Evolutionary conservation across 305 asterid genomes (phyloP).

Genomic region (Salvia sclarea): DNA sequence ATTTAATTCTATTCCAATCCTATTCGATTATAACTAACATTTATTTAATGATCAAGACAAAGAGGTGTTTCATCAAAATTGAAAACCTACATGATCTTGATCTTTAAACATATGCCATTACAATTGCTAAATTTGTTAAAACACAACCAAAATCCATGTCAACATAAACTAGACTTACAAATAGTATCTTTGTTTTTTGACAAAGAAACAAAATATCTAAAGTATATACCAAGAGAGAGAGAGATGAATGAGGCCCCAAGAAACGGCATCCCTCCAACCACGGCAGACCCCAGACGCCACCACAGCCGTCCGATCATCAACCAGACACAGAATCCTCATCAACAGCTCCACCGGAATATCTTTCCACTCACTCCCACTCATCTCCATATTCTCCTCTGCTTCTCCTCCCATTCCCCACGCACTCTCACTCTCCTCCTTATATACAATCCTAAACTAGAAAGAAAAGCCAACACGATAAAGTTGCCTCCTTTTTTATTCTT

Average conservation of each 20-base stretch:
- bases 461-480: conserved; percentile 28
- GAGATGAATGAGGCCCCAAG: conserved; percentile 66
- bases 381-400: conserved; percentile 50
- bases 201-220: not conserved
- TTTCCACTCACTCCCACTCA: conserved; percentile 80
- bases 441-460: conserved; percentile 25
- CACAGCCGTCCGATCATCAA: conserved; percentile 74
- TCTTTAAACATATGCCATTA: not conserved
- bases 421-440: conserved; percentile 7
- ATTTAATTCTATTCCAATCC: not conserved
- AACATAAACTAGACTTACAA: not conserved
- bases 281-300: conserved; percentile 80
- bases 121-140: not conserved
- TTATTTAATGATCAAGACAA: not conserved
- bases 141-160: conserved; percentile 3
- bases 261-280: conserved; percentile 83
- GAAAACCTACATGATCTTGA: not conserved
- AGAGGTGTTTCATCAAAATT: not conserved
- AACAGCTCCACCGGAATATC: conserved; percentile 83
- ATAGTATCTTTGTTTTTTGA: no score
- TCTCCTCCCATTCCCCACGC: conserved; percentile 38
- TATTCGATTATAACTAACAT: not conserved
- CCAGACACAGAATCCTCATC: conserved; percentile 60
- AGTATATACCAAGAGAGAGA: conserved; percentile 71
- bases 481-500: conserved; percentile 28